A percentile compares a stretch with the other conserved stretches of the same genome.
Conservation (phyloP, 192 early-diverging fungal species). For the Backusella parvicylindrica region DNA sequence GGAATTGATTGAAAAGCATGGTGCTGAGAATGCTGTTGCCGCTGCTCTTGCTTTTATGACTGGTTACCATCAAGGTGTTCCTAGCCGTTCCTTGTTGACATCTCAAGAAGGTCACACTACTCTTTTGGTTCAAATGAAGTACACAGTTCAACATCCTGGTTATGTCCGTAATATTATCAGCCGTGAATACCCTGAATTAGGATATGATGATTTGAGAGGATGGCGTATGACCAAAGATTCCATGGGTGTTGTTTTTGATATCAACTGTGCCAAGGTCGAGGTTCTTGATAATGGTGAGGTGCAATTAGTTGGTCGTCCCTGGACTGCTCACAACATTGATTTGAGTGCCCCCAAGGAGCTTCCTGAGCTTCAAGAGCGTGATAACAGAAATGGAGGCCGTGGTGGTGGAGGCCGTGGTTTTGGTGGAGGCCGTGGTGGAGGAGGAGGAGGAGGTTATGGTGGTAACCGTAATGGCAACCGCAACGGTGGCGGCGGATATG, state of each 20-base stretch:
- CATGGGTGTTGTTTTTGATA: slow-evolving; percentile 83
- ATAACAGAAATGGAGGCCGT: slow-evolving; percentile 30
- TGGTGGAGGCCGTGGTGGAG: slow-evolving; percentile 37
- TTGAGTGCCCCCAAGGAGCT: slow-evolving; percentile 70
- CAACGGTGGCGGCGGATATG: slow-evolving; percentile 45
- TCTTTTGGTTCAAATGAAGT: slow-evolving; percentile 65
- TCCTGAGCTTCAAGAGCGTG: slow-evolving; percentile 74
- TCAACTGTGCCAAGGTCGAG: slow-evolving; percentile 66
- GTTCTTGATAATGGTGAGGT: slow-evolving; percentile 49
- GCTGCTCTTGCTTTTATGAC: slow-evolving; percentile 88
- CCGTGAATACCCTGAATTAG: slow-evolving; percentile 65
- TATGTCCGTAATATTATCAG: slow-evolving; percentile 78
- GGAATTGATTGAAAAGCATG: slow-evolving; percentile 62
- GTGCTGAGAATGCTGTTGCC: slow-evolving; percentile 74
- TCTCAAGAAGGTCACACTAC: slow-evolving; percentile 82
- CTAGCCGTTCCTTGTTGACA: slow-evolving; percentile 76
- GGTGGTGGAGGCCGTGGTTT: slow-evolving; percentile 37
- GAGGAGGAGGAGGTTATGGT: slow-evolving; percentile 40
- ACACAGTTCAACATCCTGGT: slow-evolving; percentile 76
- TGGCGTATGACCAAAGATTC: slow-evolving; percentile 86
- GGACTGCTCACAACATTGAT: slow-evolving; percentile 66
- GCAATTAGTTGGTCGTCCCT: slow-evolving; percentile 64
- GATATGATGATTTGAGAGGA: slow-evolving; percentile 68
- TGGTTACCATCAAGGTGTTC: slow-evolving; percentile 81
- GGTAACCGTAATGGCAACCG: slow-evolving; percentile 38